Evolutionary conservation across 2,329 filamentous ascomycete genomes (phyloP).

Genomic region (Cytospora leucostoma): DNA sequence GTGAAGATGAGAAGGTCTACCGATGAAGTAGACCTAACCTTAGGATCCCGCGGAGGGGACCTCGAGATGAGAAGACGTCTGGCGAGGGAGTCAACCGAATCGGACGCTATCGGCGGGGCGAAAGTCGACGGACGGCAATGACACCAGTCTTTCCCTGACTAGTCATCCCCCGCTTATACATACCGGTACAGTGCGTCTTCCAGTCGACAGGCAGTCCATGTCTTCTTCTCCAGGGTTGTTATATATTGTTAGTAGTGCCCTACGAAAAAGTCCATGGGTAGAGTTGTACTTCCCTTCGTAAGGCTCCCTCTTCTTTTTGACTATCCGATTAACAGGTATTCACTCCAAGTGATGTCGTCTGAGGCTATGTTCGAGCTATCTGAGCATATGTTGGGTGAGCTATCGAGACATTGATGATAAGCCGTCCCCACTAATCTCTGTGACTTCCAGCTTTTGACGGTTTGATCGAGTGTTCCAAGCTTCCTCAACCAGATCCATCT

Average conservation of each 20-base stretch:
- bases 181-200: neutral
- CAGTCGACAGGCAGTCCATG: neutral
- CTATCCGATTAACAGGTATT: no score
- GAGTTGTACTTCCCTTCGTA: neutral
- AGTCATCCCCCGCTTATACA: constrained; percentile 4
- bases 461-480: neutral
- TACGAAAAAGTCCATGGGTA: neutral
- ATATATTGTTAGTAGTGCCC: neutral
- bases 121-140: constrained; percentile 5
- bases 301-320: neutral
- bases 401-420: neutral
- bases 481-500: neutral
- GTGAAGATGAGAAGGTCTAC: constrained; percentile 15
- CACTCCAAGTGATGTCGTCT: neutral
- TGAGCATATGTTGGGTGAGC: neutral
- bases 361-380: neutral
- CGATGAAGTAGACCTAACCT: constrained; percentile 17
- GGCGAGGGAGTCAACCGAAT: constrained; percentile 1
- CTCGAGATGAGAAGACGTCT: constrained; percentile 12
- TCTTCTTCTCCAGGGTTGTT: neutral
- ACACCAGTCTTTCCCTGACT: neutral
- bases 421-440: neutral
- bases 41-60: constrained; percentile 17
- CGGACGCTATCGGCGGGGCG: constrained; percentile 13
- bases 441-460: no score